Percentiles rank a stretch among this genome's conserved stretches.
These are phyloP conservation scores for Mortierella sp. DNA, from an alignment of 371 early-diverging fungal genomes.

Conservation along the genomic window DNA sequence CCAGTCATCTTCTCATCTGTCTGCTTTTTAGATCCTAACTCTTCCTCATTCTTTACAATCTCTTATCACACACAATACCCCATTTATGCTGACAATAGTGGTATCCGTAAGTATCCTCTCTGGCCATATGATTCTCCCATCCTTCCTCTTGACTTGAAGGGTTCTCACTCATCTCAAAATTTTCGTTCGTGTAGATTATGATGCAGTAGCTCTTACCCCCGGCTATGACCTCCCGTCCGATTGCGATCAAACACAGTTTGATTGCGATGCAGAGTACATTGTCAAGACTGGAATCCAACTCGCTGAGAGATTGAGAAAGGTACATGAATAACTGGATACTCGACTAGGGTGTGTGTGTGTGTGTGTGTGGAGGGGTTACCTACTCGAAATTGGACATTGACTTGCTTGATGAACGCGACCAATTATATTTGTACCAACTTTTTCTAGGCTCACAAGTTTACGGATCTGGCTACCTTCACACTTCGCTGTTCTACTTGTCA, in stretches of 20 bases:
- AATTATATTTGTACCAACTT: not conserved
- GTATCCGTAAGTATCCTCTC: conserved; percentile 63
- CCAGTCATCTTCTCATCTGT: too few relatives aligned
- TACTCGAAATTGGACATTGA: too few relatives aligned
- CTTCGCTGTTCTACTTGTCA: conserved; percentile 63
- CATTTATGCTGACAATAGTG: conserved; percentile 26
- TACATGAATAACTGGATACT: conserved; percentile 14
- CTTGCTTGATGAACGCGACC: too few relatives aligned
- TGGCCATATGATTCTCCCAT: not conserved
- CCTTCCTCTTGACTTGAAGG: not conserved
- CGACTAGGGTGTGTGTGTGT: too few relatives aligned
- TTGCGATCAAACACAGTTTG: conserved; percentile 67
- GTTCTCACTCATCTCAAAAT: not conserved
- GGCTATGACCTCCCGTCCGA: conserved; percentile 54
- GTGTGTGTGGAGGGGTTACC: too few relatives aligned
- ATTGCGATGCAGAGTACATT: conserved; percentile 43
- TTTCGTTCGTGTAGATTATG: conserved; percentile 64
- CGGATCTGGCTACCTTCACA: conserved; percentile 68
- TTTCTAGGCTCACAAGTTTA: conserved; percentile 62
- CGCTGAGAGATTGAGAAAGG: conserved; percentile 57
- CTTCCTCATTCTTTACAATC: not conserved
- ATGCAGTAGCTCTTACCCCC: conserved; percentile 66
- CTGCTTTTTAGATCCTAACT: not conserved
- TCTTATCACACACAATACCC: not conserved
- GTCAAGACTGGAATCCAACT: conserved; percentile 57